Evolutionary conservation across 805 yeast species (phyloP).

Genomic region (Maudiozyma serrabonitensis): DNA sequence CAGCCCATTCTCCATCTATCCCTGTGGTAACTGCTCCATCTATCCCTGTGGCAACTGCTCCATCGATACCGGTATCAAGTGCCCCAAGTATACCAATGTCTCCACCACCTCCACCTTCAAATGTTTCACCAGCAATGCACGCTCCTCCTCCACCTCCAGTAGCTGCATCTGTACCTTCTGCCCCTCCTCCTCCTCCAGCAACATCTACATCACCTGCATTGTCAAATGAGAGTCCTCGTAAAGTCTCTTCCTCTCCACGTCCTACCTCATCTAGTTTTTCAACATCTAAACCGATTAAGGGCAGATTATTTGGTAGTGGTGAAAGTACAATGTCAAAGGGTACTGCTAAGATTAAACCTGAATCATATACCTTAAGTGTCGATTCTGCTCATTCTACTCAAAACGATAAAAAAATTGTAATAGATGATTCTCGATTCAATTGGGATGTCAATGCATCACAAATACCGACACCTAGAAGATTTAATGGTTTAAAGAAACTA

Average conservation of each 20-base stretch:
- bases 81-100: constrained; percentile 4
- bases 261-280: not conserved
- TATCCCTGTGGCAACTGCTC: constrained; percentile 13
- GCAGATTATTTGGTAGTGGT: constrained; percentile 21
- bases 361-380: constrained; percentile 7
- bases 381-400: constrained; percentile 7
- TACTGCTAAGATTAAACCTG: constrained; percentile 13
- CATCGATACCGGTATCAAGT: constrained; percentile 17
- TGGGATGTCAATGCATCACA: constrained; percentile 54
- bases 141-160: constrained; percentile 6
- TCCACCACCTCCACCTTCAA: constrained; percentile 21
- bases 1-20: constrained; percentile 15
- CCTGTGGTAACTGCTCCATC: constrained; percentile 16
- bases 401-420: constrained; percentile 32
- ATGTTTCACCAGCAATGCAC: constrained; percentile 15
- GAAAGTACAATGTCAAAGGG: constrained; percentile 18
- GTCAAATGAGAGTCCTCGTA: not conserved
- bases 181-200: not conserved
- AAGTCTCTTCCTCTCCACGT: not conserved
- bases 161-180: not conserved
- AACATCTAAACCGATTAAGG: constrained; percentile 5
- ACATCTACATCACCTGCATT: not conserved
- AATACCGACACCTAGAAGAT: constrained; percentile 81
- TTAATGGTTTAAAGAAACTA: constrained; percentile 59
- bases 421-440: constrained; percentile 63